These are phyloP conservation scores for Trichoderma atrobrunneum DNA, from an alignment of 2,329 filamentous ascomycete species.

Conservation along the genomic window DNA sequence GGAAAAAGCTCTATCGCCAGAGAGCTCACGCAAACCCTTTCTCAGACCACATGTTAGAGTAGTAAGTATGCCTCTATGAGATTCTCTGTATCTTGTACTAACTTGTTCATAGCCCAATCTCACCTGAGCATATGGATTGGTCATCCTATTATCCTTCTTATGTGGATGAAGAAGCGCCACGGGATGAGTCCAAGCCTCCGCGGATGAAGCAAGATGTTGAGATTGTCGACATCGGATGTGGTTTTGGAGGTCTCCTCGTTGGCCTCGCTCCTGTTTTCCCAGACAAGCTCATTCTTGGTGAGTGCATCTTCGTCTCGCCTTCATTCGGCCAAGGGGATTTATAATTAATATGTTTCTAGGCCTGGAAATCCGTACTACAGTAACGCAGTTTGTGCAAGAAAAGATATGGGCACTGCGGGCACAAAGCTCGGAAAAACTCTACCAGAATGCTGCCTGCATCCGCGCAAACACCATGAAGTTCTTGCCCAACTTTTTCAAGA, in stretches of 20 bases:
- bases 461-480: slow-evolving; percentile 99
- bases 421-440: slow-evolving; percentile 58
- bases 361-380: slow-evolving; percentile 87
- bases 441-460: slow-evolving; percentile 85
- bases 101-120: slow-evolving; percentile 60
- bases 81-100: not conserved
- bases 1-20: slow-evolving; percentile 96
- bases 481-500: slow-evolving; percentile 92
- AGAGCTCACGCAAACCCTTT: slow-evolving; percentile 97
- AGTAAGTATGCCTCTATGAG: slow-evolving; percentile 53
- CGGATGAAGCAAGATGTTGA: slow-evolving; percentile 65
- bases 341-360: slow-evolving; percentile 46
- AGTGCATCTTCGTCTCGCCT: slow-evolving; percentile 22
- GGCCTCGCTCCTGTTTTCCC: slow-evolving; percentile 80
- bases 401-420: slow-evolving; percentile 77
- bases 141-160: slow-evolving; percentile 76
- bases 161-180: slow-evolving; percentile 41
- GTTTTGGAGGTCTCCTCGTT: slow-evolving; percentile 87
- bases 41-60: slow-evolving; percentile 84
- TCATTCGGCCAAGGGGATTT: not conserved
- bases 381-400: slow-evolving; percentile 86
- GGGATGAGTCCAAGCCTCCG: slow-evolving; percentile 30
- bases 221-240: slow-evolving; percentile 94
- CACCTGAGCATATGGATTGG: slow-evolving; percentile 89
- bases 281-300: slow-evolving; percentile 78